phyloP scores from a whole-genome alignment of 352 stramenopile species.

The Saprolegnia parasitica region DNA sequence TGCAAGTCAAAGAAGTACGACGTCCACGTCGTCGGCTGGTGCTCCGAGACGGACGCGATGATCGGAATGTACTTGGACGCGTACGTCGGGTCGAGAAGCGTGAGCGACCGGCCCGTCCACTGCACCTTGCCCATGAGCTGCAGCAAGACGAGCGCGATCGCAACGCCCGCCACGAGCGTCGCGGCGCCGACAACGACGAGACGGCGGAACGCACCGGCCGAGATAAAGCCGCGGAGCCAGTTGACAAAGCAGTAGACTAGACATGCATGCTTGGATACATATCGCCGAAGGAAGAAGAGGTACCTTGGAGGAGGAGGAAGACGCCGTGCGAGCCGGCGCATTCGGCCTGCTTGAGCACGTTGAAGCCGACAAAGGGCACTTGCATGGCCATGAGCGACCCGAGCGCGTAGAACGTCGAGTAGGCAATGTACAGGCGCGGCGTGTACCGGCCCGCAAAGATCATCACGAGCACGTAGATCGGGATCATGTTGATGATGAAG shows the following conservation, averaged over 20 bases:
- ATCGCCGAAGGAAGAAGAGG: too few species aligned
- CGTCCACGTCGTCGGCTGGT: slow-evolving; percentile 92
- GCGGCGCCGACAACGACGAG: slow-evolving; percentile 61
- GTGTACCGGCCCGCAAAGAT: slow-evolving; percentile 91
- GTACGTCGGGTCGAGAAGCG: slow-evolving; percentile 88
- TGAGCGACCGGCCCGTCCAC: slow-evolving; percentile 88
- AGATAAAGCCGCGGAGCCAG: slow-evolving; percentile 71
- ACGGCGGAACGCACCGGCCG: slow-evolving; percentile 63
- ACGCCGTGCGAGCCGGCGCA: slow-evolving; percentile 83
- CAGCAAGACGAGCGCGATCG: slow-evolving; percentile 55
- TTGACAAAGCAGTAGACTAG: slow-evolving; percentile 63
- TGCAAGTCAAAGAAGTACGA: slow-evolving; percentile 93
- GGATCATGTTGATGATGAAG: slow-evolving; percentile 99
- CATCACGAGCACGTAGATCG: slow-evolving; percentile 93
- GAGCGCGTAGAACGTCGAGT: slow-evolving; percentile 96
- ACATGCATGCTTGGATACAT: neutral
- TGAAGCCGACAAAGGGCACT: slow-evolving; percentile 97
- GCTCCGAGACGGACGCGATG: slow-evolving; percentile 90
- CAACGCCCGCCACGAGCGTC: slow-evolving; percentile 52
- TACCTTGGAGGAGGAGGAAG: slow-evolving; percentile 90
- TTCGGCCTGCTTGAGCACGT: slow-evolving; percentile 89
- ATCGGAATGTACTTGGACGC: slow-evolving; percentile 93
- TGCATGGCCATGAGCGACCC: slow-evolving; percentile 95
- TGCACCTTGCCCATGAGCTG: slow-evolving; percentile 83
- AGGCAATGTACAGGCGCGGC: slow-evolving; percentile 94